Evolutionary conservation across 2,329 filamentous ascomycete genomes (phyloP).

Genomic region (Phialemoniopsis sp.): DNA sequence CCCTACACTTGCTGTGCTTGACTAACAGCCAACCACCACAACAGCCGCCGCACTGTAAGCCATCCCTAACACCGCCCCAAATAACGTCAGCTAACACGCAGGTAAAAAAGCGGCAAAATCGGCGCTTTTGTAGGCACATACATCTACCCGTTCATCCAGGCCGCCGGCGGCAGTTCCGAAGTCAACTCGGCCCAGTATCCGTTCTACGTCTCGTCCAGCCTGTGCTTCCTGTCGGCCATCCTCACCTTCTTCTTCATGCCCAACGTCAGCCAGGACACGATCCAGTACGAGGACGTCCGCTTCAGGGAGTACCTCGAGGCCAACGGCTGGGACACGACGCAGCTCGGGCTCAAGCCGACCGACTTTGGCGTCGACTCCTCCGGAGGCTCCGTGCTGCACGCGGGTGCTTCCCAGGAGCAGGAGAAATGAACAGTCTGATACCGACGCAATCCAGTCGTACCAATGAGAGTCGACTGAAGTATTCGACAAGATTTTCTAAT

Average conservation of each 20-base stretch:
- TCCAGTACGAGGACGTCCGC: conserved; percentile 68
- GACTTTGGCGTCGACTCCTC: too few relatives aligned
- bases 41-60: too few relatives aligned
- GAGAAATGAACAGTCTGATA: too few relatives aligned
- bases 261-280: conserved; percentile 79
- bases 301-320: conserved; percentile 71
- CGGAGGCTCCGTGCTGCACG: too few relatives aligned
- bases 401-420: too few relatives aligned
- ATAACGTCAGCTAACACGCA: too few relatives aligned
- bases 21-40: too few relatives aligned
- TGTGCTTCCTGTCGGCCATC: conserved; percentile 72
- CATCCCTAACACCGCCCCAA: too few relatives aligned
- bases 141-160: conserved; percentile 71
- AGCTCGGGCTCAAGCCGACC: conserved; percentile 36
- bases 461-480: too few relatives aligned
- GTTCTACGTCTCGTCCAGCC: conserved; percentile 76
- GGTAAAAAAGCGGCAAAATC: conserved; percentile 71
- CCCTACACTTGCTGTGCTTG: too few relatives aligned
- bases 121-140: conserved; percentile 84
- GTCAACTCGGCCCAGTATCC: conserved; percentile 73
- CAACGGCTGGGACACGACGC: conserved; percentile 70
- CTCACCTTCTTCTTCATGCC: conserved; percentile 67
- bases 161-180: conserved; percentile 48
- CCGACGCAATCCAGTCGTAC: too few relatives aligned
- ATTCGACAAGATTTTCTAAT: too few relatives aligned